Evolutionary conservation across 2,329 filamentous ascomycete genomes (phyloP).

Genomic region (Rhynchosporium agropyri): DNA sequence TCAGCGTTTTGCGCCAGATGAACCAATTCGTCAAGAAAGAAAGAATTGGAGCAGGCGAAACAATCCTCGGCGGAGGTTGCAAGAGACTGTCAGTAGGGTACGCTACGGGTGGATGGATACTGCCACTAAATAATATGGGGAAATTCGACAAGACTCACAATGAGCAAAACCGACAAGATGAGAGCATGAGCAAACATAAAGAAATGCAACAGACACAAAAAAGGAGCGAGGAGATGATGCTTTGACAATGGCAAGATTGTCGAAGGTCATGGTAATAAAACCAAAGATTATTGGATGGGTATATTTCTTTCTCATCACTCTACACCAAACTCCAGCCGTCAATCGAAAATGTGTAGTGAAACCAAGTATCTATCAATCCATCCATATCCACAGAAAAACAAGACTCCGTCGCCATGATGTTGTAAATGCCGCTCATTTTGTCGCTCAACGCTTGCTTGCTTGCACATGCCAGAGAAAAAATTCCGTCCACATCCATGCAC

Average conservation of each 20-base stretch:
- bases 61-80: no score
- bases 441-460: constrained; percentile 24
- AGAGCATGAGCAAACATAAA: neutral
- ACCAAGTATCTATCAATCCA: constrained; percentile 14
- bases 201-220: neutral
- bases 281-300: neutral
- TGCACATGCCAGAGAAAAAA: constrained; percentile 31
- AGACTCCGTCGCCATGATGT: constrained; percentile 38
- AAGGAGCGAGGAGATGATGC: neutral
- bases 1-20: constrained; percentile 27
- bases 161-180: no score
- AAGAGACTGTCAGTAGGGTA: no score
- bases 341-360: constrained; percentile 10
- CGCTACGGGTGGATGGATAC: no score
- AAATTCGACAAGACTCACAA: no score
- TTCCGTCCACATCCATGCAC: constrained; percentile 5
- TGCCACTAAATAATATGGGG: no score
- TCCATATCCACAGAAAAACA: constrained; percentile 13
- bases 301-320: neutral
- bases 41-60: no score
- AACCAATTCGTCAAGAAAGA: constrained; percentile 8
- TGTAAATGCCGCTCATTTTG: constrained; percentile 31
- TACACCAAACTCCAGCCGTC: neutral
- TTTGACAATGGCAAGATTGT: neutral
- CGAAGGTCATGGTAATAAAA: neutral